Base-by-base conservation (phyloP, 1,284 basidiomycete genomes). In the Ustilago sp. region DNA sequence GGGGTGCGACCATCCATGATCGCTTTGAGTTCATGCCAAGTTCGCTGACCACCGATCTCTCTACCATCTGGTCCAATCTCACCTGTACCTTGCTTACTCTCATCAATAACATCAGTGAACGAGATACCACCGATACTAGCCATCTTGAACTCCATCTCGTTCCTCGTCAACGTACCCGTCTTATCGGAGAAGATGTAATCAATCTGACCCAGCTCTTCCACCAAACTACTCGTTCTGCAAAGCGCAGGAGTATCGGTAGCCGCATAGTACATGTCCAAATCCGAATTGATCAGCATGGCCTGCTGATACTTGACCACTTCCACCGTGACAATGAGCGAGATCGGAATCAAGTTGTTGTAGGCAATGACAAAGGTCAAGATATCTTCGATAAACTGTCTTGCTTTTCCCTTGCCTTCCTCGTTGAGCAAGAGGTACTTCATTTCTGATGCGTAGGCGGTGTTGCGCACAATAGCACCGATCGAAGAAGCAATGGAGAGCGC, bases 161-260 rank as follows among this genome's bases (percentile, higher is more conserved):
- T 99, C 68, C 94, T 90, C 4, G 96, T 99, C 39, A 99, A 89
- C 0, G 97, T 99, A 4, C 96, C 96, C 0, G 96, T 99, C 88
- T 99, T 99, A 89, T 99, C 97, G 60, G 93, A 95, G 87, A 99
- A 99, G 34, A 99, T 94, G 86, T 96, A 99, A 87, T 97, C 94
- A 77, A 99, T 98, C 87, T 98, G 96, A 0, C 97, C 97, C 12
- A 99, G 91, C 85, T 99, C 97, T 87, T 99, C 97, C 9, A 99
- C 97, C 32, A 99, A 90, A 4, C 94, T 95, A 1, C 95, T 98
- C 0, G 97, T 99, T 23, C 96, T 92, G 86, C 97, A 99, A 9
- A 98, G 89, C 0, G 97, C 97, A 0, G 97, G 94, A 0, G 96
- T 99, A 86, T 99, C 95, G 4, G 95, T 97, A 67, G 89, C 91